Percentiles rank a stretch among this genome's conserved stretches.
phyloP scores from a whole-genome alignment of 2,329 filamentous ascomycete genomes.

The Dothistroma septosporum region DNA sequence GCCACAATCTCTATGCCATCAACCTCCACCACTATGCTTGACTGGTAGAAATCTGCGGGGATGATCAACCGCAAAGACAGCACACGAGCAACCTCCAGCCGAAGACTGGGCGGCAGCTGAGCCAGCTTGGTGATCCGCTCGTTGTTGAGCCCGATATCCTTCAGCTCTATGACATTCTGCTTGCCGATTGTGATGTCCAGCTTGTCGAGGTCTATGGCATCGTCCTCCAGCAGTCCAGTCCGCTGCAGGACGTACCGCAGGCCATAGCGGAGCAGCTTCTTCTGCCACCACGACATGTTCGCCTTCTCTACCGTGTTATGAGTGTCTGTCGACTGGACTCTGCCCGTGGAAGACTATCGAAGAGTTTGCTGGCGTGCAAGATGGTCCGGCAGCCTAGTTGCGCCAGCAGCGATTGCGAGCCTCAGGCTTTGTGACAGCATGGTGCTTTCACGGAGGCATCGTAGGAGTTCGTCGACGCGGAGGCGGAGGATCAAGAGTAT shows the following conservation, averaged over 20 bases:
- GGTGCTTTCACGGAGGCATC: background rate
- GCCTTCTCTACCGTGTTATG: background rate
- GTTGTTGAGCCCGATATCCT: slow-evolving; percentile 76
- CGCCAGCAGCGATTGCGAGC: slow-evolving; percentile 43
- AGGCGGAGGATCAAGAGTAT: background rate
- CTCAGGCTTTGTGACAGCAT: slow-evolving; percentile 7
- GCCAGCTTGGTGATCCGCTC: slow-evolving; percentile 42
- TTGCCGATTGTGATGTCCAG: slow-evolving; percentile 79
- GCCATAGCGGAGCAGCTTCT: slow-evolving; percentile 62
- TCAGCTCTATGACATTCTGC: slow-evolving; percentile 77
- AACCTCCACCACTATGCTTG: slow-evolving; percentile 75
- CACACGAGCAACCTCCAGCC: slow-evolving; percentile 70
- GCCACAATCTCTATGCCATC: slow-evolving; percentile 70
- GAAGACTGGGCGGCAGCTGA: slow-evolving; percentile 67
- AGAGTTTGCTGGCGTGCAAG: slow-evolving; percentile 18
- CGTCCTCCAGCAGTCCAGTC: slow-evolving; percentile 81
- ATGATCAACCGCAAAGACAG: slow-evolving; percentile 74
- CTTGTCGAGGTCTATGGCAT: slow-evolving; percentile 79
- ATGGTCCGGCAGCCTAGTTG: slow-evolving; percentile 60
- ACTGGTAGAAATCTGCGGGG: slow-evolving; percentile 82
- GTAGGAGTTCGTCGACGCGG: background rate
- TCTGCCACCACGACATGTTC: slow-evolving; percentile 59
- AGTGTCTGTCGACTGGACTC: background rate
- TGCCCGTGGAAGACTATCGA: slow-evolving; percentile 5
- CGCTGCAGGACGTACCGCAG: slow-evolving; percentile 73